Base-by-base conservation (phyloP, 2,329 filamentous ascomycete species). In the Magnaporthiopsis incrustans region DNA sequence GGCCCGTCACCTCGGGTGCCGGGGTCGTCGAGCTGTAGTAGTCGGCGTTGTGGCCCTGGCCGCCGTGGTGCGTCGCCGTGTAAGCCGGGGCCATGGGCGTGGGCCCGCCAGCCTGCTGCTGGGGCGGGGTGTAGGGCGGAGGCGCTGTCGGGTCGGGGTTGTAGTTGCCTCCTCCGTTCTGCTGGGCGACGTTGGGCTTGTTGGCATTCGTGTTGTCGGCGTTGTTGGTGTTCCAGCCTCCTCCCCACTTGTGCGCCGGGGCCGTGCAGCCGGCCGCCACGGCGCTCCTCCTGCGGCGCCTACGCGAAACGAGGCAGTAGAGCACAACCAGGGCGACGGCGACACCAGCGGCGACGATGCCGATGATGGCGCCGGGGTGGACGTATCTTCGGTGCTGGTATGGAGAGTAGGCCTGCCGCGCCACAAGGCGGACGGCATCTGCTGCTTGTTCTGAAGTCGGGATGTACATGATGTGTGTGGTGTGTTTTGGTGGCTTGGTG, bases 191-290 rank as follows among this genome's bases (percentile, higher is more conserved):
- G 59, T 27, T 38, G 59, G 33, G 59, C 27, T 60, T 60, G 59
- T 38, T 27, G 30, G 33, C 8, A 35, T 35, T 35, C 8, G 11
- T 32, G 59, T 44, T 60, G 44, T 53, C n/a, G 59, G 27, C 35
- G 35, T 60, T 60, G 58, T 60, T 60, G 58, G 25, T 57, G n/a
- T 25, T 10, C 59, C 59, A 60, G 33, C 59, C 59, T 18, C 59
- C 59, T 60, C 59, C 59, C 59, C 59, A 60, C 12, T 60, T 60
- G 59, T 60, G 59, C 7, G n/a, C 27, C 59, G 59, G 33, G 33
- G 33, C 59, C 33, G 59, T 26, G 15, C 59, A 33, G 33, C 59
- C 33, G 59, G 59, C 59, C 27, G 44, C 59, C 59, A 44, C 44
- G 33, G 59, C 33, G 4, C n/a, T 26, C 26, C 59, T 18, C n/a